Evolutionary conservation across 495 filamentous ascomycete species (phyloP).

Genomic region (Penicillium taxi): DNA sequence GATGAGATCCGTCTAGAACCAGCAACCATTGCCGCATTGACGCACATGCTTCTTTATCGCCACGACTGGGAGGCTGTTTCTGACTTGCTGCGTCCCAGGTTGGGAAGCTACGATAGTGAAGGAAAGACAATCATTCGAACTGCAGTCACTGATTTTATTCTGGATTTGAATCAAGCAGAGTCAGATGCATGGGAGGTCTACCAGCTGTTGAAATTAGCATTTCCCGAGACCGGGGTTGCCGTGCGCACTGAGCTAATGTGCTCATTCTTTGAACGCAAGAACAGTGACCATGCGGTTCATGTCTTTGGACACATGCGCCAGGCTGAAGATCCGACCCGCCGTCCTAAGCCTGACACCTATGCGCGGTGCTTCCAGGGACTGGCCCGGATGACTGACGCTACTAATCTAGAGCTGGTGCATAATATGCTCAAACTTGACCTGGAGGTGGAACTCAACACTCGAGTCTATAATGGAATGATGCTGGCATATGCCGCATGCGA

Average conservation of each 20-base stretch:
- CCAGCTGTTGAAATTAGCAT: slow-evolving; percentile 63
- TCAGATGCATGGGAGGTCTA: slow-evolving; percentile 71
- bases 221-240: slow-evolving; percentile 59
- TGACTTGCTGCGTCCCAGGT: slow-evolving; percentile 64
- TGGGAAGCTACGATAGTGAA: slow-evolving; percentile 50
- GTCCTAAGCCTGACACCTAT: slow-evolving; percentile 68
- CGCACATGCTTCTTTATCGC: slow-evolving; percentile 58
- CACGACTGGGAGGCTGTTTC: slow-evolving; percentile 67
- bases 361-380: slow-evolving; percentile 68
- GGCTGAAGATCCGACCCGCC: slow-evolving; percentile 43
- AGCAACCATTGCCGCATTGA: slow-evolving; percentile 63
- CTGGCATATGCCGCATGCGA: slow-evolving; percentile 67
- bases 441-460: slow-evolving; percentile 66
- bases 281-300: slow-evolving; percentile 72
- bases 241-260: slow-evolving; percentile 69
- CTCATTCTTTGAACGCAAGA: slow-evolving; percentile 65
- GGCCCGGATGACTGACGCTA: slow-evolving; percentile 52
- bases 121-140: slow-evolving; percentile 57
- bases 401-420: slow-evolving; percentile 64
- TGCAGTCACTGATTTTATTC: slow-evolving; percentile 55
- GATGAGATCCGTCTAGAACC: slow-evolving; percentile 59
- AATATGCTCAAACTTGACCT: slow-evolving; percentile 91
- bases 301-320: slow-evolving; percentile 87
- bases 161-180: slow-evolving; percentile 51
- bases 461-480: slow-evolving; percentile 75